A percentile compares a stretch with the other conserved stretches of the same genome.
Evolutionary conservation across 169 alveolate species (phyloP).

Genomic region (Eimeria maxima): DNA sequence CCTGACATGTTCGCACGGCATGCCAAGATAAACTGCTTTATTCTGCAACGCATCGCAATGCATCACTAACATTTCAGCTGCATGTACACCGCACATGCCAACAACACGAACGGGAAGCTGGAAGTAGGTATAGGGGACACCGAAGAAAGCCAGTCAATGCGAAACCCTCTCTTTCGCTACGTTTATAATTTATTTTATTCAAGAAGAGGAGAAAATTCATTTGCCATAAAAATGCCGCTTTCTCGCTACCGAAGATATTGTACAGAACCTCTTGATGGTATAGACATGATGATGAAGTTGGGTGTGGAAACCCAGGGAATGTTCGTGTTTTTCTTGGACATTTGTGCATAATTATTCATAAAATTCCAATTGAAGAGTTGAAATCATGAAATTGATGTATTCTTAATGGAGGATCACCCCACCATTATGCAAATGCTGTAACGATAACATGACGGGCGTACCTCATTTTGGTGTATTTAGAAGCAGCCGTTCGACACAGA

Average conservation of each 20-base stretch:
- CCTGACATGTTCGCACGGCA: background rate
- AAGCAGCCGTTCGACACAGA: conserved; percentile 14
- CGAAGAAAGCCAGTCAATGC: background rate
- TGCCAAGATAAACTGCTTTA: background rate
- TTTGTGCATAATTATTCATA: background rate
- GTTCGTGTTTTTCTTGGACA: background rate
- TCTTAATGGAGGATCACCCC: background rate
- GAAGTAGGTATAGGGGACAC: too few species aligned
- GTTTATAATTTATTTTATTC: background rate
- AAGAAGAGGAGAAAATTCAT: background rate
- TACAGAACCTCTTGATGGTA: background rate
- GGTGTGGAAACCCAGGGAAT: background rate
- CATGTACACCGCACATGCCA: background rate
- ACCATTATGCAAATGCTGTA: background rate
- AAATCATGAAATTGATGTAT: background rate
- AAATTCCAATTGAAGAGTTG: background rate
- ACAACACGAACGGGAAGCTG: background rate
- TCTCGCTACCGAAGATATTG: background rate
- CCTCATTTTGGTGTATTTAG: conserved; percentile 22
- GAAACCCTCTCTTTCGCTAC: background rate
- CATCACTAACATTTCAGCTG: background rate
- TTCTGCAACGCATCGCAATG: background rate
- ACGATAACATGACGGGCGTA: background rate
- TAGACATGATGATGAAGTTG: background rate
- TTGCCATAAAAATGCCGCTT: background rate